A percentile compares a stretch with the other conserved stretches of the same genome.
phyloP scores from a whole-genome alignment of 257 asterid species.

The Anisodus tanguticus region DNA sequence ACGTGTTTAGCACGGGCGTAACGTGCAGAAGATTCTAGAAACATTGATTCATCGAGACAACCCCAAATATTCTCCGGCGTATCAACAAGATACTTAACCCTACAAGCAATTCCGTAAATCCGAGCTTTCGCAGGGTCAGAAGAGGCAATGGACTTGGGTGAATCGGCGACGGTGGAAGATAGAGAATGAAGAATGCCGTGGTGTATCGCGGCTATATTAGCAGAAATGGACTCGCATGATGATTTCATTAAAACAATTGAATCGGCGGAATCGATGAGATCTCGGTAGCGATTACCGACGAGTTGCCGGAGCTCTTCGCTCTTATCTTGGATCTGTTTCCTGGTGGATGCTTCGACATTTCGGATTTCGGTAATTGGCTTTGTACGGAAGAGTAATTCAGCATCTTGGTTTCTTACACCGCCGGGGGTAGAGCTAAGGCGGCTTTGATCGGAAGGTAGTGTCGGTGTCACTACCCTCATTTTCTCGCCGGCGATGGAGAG shows the following conservation, averaged over 20 bases:
- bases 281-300: constrained; percentile 93
- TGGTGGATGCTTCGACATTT: constrained; percentile 71
- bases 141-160: constrained; percentile 55
- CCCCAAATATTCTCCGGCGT: constrained; percentile 99
- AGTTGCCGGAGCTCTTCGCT: constrained; percentile 94
- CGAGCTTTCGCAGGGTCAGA: constrained; percentile 59
- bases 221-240: constrained; percentile 76
- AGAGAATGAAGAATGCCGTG: constrained; percentile 63
- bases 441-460: not conserved
- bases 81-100: constrained; percentile 98
- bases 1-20: constrained; percentile 91
- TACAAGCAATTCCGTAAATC: constrained; percentile 84
- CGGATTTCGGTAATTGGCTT: constrained; percentile 93
- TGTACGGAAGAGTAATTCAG: constrained; percentile 84
- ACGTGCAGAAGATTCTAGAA: constrained; percentile 84
- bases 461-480: constrained; percentile 43
- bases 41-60: constrained; percentile 95
- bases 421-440: constrained; percentile 35
- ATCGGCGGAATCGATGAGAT: constrained; percentile 97
- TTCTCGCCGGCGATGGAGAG: not conserved
- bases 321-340: constrained; percentile 94
- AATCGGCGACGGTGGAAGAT: constrained; percentile 60
- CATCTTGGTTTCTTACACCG: constrained; percentile 73
- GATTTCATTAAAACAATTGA: constrained; percentile 92
- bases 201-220: constrained; percentile 74